Base-by-base conservation (phyloP, 768 basidiomycete genomes). In the Mycena pura region DNA sequence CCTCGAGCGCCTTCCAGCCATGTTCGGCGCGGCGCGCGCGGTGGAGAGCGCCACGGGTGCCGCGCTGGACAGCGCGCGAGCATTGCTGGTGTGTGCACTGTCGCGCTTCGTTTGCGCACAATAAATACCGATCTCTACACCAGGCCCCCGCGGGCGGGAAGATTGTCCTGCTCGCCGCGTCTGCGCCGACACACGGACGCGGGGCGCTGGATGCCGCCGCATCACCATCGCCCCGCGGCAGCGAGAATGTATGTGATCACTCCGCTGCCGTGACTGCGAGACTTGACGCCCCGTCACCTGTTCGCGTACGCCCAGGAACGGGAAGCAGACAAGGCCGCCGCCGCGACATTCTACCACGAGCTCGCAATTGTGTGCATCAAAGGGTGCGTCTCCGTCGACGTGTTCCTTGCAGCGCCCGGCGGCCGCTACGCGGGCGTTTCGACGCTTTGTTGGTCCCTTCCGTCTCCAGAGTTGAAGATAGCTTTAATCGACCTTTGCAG, bases 321-420 rank as follows among this genome's bases (percentile, higher is more conserved):
- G 11, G 78, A 77, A 14, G 73, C 87, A 4, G 78, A 88, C 28
- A 85, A 85, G 68, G 74, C 87, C 17, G 85, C 83, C 0, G 82
- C 83, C 14, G 72, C n/a, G n/a, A n/a, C 78, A 22, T 90, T 86
- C 74, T 90, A 88, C 78, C 88, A 90, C 76, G 82, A 83, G 1
- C 86, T 88, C 63, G 85, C 88, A 14, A 86, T 87, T 68, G 84
- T 88, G 63, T 88, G 87, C 70, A 85, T 86, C 15, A 80, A 86
- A 14, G 77, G 82, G 6, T 87, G 87, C 70, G 84, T 90, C 32
- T 84, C 86, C 0, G 86, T 90, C 57, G 87, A 89, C 74, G 86
- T 90, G 86, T 89, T 88, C 80, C 74, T 90, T 27, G 86, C n/a
- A n/a, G n/a, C n/a, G n/a, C n/a, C 85, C 74, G 82, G 82, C 43